Evolutionary conservation across 306 rosid genomes (phyloP), one percentile per base, ranked within the genome.

Genomic region (Herpetospermum pedunculosum): DNA sequence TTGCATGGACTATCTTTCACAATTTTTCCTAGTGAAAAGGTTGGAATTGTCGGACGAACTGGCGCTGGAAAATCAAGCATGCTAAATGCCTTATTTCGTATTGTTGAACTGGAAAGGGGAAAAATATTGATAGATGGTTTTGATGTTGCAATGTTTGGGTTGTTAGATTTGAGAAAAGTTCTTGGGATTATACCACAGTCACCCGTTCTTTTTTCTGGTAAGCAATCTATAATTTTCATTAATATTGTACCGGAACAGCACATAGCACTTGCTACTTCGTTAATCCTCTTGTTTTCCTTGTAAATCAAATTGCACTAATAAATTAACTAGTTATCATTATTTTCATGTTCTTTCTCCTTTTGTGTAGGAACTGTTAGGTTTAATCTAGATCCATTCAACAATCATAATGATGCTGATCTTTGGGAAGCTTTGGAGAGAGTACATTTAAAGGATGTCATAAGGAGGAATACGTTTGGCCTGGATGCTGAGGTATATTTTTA

Each of bases 401-500:
- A 85, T 23, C 89, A 85, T 58, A 85, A 78, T 74, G 89, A 85
- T 48, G 83, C 80, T 62, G 87, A 85, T 43, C 82, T 85, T 40
- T 85, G 89, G 89, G 89, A 85, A 77, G 83, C 87, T 74, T 76
- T 83, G 76, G 89, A 85, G 72, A 77, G 78, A 54, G 87, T 83
- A 35, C 83, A 84, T 79, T 74, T 84, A 79, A 84, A 84, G 75
- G 85, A 81, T 59, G 87, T 77, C 18, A 81, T 84, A 65, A 60
- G 77, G 70, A 81, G 87, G 72, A 81, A 84, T 70, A 52, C 83
- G 18, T 53, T 84, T 64, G 85, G 87, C 49, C 57, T 84, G 72
- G 80, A 84, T 72, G 87, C 85, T 18, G 85, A 81, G 87, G 87
- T 84, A 78, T 58, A 4, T 30, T 40, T 12, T 28, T 28, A 26